Evolutionary conservation across 2,329 filamentous ascomycete species (phyloP).

Genomic region (Trichoderma sp.): DNA sequence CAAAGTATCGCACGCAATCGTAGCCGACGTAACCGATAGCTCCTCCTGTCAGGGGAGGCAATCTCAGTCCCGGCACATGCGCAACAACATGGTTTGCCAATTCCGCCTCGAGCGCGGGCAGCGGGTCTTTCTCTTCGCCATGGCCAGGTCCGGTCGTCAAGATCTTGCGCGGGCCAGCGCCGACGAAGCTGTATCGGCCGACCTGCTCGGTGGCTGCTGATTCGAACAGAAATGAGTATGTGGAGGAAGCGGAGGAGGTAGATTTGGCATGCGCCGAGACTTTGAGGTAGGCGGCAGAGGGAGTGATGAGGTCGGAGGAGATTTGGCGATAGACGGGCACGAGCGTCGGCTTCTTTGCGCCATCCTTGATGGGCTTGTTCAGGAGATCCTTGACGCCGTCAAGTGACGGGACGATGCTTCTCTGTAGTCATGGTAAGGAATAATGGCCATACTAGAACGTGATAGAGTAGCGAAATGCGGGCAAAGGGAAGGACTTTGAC

Average conservation of each 20-base stretch:
- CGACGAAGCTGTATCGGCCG: conserved; percentile 93
- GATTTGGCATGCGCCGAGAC: conserved; percentile 69
- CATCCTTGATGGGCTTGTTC: conserved; percentile 41
- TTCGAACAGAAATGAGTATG: conserved; percentile 93
- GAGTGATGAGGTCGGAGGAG: conserved; percentile 89
- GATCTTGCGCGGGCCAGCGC: conserved; percentile 77
- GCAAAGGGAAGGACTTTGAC: not conserved
- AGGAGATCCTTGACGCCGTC: conserved; percentile 52
- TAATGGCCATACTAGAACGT: conserved; percentile 17
- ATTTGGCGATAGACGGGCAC: conserved; percentile 84
- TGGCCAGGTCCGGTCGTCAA: conserved; percentile 86
- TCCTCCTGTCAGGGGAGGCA: conserved; percentile 87
- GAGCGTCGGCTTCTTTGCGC: conserved; percentile 62
- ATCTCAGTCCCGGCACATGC: conserved; percentile 76
- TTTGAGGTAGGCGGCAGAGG: conserved; percentile 94
- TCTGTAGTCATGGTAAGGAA: conserved; percentile 40
- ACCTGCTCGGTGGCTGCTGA: conserved; percentile 93
- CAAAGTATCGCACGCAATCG: conserved; percentile 96
- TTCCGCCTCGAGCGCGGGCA: conserved; percentile 81
- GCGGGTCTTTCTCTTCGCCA: conserved; percentile 80
- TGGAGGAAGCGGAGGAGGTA: conserved; percentile 53
- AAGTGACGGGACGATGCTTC: conserved; percentile 49
- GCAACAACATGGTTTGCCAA: conserved; percentile 79
- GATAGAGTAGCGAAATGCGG: not conserved
- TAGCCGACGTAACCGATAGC: conserved; percentile 97